A percentile compares a stretch with the other conserved stretches of the same genome.
Conservation (phyloP, 768 basidiomycete genomes). For the Lepiota brunneoincarnata region DNA sequence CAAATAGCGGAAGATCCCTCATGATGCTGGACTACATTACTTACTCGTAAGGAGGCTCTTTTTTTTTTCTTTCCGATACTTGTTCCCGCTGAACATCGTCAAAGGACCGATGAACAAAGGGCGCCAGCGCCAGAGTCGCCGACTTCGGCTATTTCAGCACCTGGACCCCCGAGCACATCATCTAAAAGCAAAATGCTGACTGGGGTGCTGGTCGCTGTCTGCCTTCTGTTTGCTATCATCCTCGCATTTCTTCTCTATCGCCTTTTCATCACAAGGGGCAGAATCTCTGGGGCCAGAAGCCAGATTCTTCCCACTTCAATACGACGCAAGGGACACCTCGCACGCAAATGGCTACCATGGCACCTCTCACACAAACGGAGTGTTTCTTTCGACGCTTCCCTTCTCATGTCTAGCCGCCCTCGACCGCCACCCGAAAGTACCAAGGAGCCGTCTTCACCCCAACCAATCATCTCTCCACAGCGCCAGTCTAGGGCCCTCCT, state of each 20-base stretch:
- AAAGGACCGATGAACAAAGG: background rate
- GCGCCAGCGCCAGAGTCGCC: background rate
- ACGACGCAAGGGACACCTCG: background rate
- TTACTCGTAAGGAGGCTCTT: conserved; percentile 7
- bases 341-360: background rate
- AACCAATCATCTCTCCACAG: background rate
- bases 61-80: background rate
- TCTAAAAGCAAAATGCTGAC: conserved; percentile 2
- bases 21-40: conserved; percentile 14
- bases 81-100: background rate
- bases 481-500: background rate
- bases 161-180: background rate
- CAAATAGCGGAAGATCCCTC: background rate
- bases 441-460: background rate
- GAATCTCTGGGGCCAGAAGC: background rate
- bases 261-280: background rate
- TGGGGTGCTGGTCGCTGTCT: conserved; percentile 4
- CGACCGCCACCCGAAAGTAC: background rate
- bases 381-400: conserved; percentile 2
- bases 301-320: background rate
- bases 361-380: background rate
- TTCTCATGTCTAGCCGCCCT: background rate
- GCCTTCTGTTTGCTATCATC: conserved; percentile 3
- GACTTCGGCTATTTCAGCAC: background rate
- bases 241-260: conserved; percentile 6